Conservation (phyloP, 441 rosid genomes). For the Rhodomyrtus psidioides region DNA sequence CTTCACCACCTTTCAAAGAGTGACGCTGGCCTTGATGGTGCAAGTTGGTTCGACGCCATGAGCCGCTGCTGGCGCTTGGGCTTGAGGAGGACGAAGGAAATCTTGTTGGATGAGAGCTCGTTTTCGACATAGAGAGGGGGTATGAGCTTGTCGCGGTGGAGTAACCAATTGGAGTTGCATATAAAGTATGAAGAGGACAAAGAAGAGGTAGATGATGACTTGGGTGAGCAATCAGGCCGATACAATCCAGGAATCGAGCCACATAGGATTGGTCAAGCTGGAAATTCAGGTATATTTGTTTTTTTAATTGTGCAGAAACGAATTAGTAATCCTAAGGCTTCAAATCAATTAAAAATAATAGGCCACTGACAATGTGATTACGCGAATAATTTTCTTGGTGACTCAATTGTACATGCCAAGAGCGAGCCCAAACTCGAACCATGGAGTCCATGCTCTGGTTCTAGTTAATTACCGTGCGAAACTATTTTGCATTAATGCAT, state of each 20-base stretch:
- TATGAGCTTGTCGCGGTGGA: no score
- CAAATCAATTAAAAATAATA: not conserved
- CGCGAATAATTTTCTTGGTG: constrained; percentile 31
- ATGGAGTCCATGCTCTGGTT: constrained; percentile 6
- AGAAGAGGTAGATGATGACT: no score
- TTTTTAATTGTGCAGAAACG: not conserved
- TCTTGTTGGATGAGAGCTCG: constrained; percentile 30
- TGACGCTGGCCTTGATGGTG: constrained; percentile 57
- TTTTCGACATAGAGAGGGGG: constrained; percentile 8
- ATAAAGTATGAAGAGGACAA: no score
- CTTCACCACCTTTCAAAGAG: constrained; percentile 31
- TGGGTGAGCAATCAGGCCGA: no score
- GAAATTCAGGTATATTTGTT: not conserved
- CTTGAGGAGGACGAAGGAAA: constrained; percentile 45
- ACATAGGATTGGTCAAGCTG: not conserved
- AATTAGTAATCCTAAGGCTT: not conserved
- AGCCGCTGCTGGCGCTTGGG: constrained; percentile 39
- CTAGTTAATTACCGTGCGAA: no score
- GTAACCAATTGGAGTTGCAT: constrained; percentile 22
- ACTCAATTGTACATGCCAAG: constrained; percentile 34
- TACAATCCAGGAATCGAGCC: no score
- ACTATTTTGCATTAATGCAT: constrained; percentile 28
- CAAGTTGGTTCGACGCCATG: constrained; percentile 47
- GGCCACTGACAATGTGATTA: constrained; percentile 36
- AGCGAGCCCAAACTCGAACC: not conserved